A percentile compares a stretch with the other conserved stretches of the same genome.
Conservation (phyloP, 2,329 filamentous ascomycete species). For the Aspergillus pseudoviridinutans region DNA sequence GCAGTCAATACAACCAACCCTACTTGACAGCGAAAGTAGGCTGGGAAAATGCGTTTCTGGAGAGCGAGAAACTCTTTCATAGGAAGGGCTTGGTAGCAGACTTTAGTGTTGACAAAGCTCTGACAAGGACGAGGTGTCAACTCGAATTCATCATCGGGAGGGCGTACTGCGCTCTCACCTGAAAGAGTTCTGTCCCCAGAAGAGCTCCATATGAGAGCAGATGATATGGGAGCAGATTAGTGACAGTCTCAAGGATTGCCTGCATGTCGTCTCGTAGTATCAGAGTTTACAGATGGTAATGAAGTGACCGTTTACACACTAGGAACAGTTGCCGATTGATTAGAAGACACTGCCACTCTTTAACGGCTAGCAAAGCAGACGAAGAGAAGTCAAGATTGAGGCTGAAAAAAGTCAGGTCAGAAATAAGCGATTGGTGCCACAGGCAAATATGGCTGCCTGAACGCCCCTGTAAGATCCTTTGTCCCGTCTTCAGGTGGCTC, state of each 20-base stretch:
- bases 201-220: constrained; percentile 38
- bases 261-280: constrained; percentile 12
- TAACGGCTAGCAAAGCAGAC: background rate
- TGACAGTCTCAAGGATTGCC: constrained; percentile 4
- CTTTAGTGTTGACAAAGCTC: constrained; percentile 40
- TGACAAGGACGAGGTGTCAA: constrained; percentile 11
- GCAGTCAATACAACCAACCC: constrained; percentile 32
- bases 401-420: background rate
- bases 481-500: background rate
- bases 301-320: background rate
- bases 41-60: constrained; percentile 39
- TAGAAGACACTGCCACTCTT: background rate
- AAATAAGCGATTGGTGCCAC: background rate
- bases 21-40: constrained; percentile 38
- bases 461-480: background rate
- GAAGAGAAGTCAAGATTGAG: background rate
- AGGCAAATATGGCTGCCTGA: background rate
- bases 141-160: background rate
- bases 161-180: constrained; percentile 11
- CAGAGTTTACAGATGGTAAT: background rate
- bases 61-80: constrained; percentile 36
- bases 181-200: constrained; percentile 38
- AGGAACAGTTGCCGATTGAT: background rate
- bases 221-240: constrained; percentile 30
- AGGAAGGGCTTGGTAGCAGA: constrained; percentile 34